phyloP scores from a whole-genome alignment of 2,329 filamentous ascomycete species.

The Gremmenia infestans region DNA sequence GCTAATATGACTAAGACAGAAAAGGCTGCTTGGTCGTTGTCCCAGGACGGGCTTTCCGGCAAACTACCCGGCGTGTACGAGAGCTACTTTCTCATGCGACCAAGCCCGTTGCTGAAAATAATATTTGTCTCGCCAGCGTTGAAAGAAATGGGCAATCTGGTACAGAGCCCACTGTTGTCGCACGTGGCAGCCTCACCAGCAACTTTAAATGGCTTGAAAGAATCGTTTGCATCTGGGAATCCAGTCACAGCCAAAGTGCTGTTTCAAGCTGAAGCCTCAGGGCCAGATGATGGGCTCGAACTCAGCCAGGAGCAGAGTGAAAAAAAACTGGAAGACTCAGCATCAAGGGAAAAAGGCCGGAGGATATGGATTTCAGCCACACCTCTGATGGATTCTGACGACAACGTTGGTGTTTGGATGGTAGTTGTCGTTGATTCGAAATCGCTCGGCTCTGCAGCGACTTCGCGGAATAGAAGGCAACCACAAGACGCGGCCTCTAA shows the following conservation, averaged over 20 bases:
- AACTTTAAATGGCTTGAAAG: slow-evolving; percentile 5
- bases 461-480: background rate
- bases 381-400: slow-evolving; percentile 7
- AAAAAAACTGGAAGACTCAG: background rate
- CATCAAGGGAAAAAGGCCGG: background rate
- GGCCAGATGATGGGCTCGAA: slow-evolving; percentile 1
- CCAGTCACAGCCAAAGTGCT: slow-evolving; percentile 13
- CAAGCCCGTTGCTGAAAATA: slow-evolving; percentile 10
- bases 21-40: background rate
- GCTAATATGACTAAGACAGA: background rate
- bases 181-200: slow-evolving; percentile 8
- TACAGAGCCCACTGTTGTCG: slow-evolving; percentile 9
- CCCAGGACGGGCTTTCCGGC: slow-evolving; percentile 2
- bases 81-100: slow-evolving; percentile 12
- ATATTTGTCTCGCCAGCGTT: slow-evolving; percentile 11
- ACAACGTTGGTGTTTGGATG: slow-evolving; percentile 13
- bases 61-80: slow-evolving; percentile 15
- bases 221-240: slow-evolving; percentile 6
- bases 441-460: slow-evolving; percentile 21
- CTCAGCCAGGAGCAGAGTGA: slow-evolving; percentile 4
- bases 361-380: slow-evolving; percentile 9
- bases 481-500: background rate
- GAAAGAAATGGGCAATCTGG: slow-evolving; percentile 7
- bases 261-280: slow-evolving; percentile 1
- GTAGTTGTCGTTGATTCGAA: slow-evolving; percentile 10